Evolutionary conservation across 2,329 filamentous ascomycete genomes (phyloP), one percentile per base, ranked within the genome.

Genomic region (Phialophora verrucosa): DNA sequence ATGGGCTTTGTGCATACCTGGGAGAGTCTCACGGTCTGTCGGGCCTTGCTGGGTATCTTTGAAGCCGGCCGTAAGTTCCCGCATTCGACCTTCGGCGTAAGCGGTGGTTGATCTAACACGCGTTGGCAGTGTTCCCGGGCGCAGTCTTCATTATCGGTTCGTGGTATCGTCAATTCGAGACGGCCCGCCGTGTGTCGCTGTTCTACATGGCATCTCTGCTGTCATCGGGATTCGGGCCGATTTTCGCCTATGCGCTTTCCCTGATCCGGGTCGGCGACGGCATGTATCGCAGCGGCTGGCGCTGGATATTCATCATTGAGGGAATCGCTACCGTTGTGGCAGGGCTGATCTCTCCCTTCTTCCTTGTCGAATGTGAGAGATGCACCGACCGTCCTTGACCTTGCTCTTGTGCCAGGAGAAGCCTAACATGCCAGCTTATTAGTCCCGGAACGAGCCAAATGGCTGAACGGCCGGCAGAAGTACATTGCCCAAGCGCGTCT

Each of bases 41-140:
- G 73, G 54, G 64, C 67, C 17, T 49, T 91, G 1, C 80, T 90
- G 14, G 89, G 89, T 59, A 68, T 89, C 3, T 82, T 90, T 31
- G 89, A 91, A 75, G 85, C 75, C 53, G 55, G 63, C 20, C 68
- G 53, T 56, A 12, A 56, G 53, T 56, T 77, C 76, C 1, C 76
- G 44, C 44, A 65, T 32, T 14, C 20, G 17, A 38, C 31, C 44
- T 56, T 20, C 29, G 8, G 27, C 49, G 4, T 7, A 3, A 3
- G 5, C 10, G 20, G 20, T 35, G 27, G 3, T 4, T 4, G 27
- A 10, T 27, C 27, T 55, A 11, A 55, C 53, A 35, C 10, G 23
- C 11, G 53, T 31, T 29, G 38, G 38, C 29, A 32, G 31, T 64
- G 50, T 70, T 70, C 20, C 64, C 62, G 2, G 69, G 70, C 23